Conservation (phyloP, 164 flowering plant species). For the Protea cynaroides region DNA sequence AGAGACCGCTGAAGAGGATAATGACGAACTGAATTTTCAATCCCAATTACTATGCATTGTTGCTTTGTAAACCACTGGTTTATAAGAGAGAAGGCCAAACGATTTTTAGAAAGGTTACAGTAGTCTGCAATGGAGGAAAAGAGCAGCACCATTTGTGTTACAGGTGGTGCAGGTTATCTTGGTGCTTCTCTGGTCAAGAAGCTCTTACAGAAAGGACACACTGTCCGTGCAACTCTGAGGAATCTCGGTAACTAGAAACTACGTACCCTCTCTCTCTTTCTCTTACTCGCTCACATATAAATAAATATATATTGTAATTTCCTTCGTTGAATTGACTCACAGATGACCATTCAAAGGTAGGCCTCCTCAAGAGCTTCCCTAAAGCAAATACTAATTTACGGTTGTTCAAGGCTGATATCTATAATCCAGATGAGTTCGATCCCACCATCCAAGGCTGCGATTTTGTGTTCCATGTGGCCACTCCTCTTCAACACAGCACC, state of each 20-base stretch:
- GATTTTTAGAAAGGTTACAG: no score
- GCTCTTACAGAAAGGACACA: slow-evolving; percentile 41
- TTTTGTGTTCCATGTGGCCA: slow-evolving; percentile 39
- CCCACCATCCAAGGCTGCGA: slow-evolving; percentile 39
- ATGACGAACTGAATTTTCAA: no score
- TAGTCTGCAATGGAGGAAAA: neutral
- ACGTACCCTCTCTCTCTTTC: slow-evolving; percentile 6
- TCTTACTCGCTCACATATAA: slow-evolving; percentile 3
- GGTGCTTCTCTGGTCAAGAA: slow-evolving; percentile 44
- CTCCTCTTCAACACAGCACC: slow-evolving; percentile 25
- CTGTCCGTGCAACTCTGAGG: slow-evolving; percentile 46
- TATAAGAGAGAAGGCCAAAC: no score
- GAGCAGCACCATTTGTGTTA: slow-evolving; percentile 33
- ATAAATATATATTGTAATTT: neutral
- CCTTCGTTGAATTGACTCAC: slow-evolving; percentile 1
- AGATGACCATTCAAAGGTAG: slow-evolving; percentile 35
- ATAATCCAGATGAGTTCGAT: slow-evolving; percentile 28
- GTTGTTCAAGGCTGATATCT: slow-evolving; percentile 44
- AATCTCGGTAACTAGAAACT: slow-evolving; percentile 34
- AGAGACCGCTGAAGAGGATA: no score
- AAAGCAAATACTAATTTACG: slow-evolving; percentile 27
- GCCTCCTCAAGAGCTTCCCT: slow-evolving; percentile 34
- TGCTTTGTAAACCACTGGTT: no score
- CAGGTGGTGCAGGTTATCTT: slow-evolving; percentile 56
- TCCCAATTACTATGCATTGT: no score